Evolutionary conservation across 108 stramenopile species (phyloP).

Genomic region (Cyclotella atomus): DNA sequence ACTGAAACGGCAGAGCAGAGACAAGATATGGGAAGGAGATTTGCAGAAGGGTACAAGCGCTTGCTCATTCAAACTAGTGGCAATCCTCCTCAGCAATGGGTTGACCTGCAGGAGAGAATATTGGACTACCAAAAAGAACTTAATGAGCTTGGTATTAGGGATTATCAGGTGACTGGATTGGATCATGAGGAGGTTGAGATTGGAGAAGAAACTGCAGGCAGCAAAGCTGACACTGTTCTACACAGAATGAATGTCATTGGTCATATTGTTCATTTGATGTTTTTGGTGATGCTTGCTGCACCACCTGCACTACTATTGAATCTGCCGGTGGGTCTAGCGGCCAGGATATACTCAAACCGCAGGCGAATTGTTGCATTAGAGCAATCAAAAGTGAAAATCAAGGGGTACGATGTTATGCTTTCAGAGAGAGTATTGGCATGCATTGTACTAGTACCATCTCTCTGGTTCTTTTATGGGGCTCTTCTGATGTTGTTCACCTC

Average conservation of each 20-base stretch:
- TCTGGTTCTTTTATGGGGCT: conserved; percentile 91
- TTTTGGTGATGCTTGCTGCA: conserved; percentile 79
- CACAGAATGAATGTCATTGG: conserved; percentile 75
- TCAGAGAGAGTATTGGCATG: conserved; percentile 94
- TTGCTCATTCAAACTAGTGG: conserved; percentile 64
- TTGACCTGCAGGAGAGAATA: conserved; percentile 78
- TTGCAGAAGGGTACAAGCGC: conserved; percentile 93
- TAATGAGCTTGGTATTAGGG: conserved; percentile 86
- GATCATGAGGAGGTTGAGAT: conserved; percentile 62
- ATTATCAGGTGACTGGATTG: conserved; percentile 81
- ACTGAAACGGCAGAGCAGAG: conserved; percentile 69
- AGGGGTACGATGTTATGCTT: conserved; percentile 94
- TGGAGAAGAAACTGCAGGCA: conserved; percentile 45
- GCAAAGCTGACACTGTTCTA: conserved; percentile 74
- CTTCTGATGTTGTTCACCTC: conserved; percentile 72
- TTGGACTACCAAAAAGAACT: conserved; percentile 84
- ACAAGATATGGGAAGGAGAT: conserved; percentile 93
- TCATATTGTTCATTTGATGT: conserved; percentile 85
- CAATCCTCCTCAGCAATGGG: conserved; percentile 85
- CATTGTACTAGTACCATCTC: conserved; percentile 93
- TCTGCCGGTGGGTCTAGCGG: conserved; percentile 91
- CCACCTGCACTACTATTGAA: conserved; percentile 91
- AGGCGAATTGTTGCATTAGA: conserved; percentile 91
- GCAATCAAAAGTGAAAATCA: conserved; percentile 93
- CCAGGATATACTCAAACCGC: conserved; percentile 79